Conservation (phyloP, 2,329 filamentous ascomycete species). For the Fusarium cyanostomum region DNA sequence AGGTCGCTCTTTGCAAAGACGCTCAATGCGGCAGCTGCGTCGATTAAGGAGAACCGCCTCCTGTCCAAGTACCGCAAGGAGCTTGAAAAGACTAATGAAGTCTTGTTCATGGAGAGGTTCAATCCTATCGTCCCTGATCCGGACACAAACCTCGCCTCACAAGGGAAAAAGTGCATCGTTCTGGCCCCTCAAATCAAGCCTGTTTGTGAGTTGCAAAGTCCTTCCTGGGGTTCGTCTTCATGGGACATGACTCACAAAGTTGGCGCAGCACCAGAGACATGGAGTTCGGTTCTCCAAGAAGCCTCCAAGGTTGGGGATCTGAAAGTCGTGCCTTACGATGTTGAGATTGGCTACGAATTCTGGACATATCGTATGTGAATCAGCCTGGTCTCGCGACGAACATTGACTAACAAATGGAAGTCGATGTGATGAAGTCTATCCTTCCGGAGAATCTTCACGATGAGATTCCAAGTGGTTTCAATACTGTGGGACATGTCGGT, state of each 20-base stretch:
- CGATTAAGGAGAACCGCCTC: slow-evolving; percentile 77
- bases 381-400: not conserved
- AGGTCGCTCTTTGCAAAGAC: slow-evolving; percentile 82
- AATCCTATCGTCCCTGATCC: slow-evolving; percentile 72
- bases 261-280: slow-evolving; percentile 68
- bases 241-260: slow-evolving; percentile 5
- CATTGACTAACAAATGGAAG: slow-evolving; percentile 52
- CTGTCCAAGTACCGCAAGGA: slow-evolving; percentile 76
- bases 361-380: slow-evolving; percentile 78
- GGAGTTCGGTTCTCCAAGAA: slow-evolving; percentile 75
- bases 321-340: slow-evolving; percentile 76
- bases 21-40: slow-evolving; percentile 79
- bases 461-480: slow-evolving; percentile 87
- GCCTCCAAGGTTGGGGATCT: slow-evolving; percentile 75
- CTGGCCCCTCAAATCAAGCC: slow-evolving; percentile 65
- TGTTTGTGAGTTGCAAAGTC: slow-evolving; percentile 52
- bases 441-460: slow-evolving; percentile 82
- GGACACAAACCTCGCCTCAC: slow-evolving; percentile 59
- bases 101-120: slow-evolving; percentile 71
- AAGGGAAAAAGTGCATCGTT: slow-evolving; percentile 70
- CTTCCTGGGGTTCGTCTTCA: not conserved
- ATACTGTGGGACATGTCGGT: slow-evolving; percentile 87
- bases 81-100: slow-evolving; percentile 71
- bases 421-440: slow-evolving; percentile 84
- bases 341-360: slow-evolving; percentile 83